A percentile compares a stretch with the other conserved stretches of the same genome.
These are phyloP conservation scores for Tuber indicum DNA, from an alignment of 495 filamentous ascomycete species.

Conservation along the genomic window DNA sequence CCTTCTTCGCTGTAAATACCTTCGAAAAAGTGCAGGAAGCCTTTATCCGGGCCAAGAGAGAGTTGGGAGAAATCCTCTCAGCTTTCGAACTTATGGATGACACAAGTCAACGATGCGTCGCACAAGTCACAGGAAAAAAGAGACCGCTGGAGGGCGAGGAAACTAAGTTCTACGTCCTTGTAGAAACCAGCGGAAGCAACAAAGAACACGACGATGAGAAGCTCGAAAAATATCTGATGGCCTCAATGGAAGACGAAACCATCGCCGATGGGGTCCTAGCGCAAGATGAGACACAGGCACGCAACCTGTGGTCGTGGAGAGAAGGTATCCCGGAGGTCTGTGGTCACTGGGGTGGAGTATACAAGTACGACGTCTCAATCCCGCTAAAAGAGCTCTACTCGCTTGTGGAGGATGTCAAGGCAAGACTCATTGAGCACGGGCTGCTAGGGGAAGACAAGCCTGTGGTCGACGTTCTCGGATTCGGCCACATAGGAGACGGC, in stretches of 20 bases:
- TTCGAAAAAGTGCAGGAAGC: conserved; percentile 79
- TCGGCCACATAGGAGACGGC: conserved; percentile 94
- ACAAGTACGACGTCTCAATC: conserved; percentile 98
- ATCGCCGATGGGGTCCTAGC: conserved; percentile 84
- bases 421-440: conserved; percentile 62
- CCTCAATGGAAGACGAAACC: conserved; percentile 76
- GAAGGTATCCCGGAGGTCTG: conserved; percentile 85
- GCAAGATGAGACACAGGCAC: conserved; percentile 82
- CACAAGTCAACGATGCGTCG: conserved; percentile 66
- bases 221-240: conserved; percentile 76
- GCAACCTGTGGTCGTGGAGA: conserved; percentile 80
- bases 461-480: conserved; percentile 84
- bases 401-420: conserved; percentile 75
- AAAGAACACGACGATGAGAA: conserved; percentile 85
- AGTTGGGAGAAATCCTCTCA: conserved; percentile 88
- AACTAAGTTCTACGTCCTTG: conserved; percentile 88
- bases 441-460: conserved; percentile 57
- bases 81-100: conserved; percentile 97
- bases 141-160: conserved; percentile 65
- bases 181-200: conserved; percentile 94
- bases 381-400: conserved; percentile 79
- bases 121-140: conserved; percentile 65
- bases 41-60: conserved; percentile 77
- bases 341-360: conserved; percentile 88
- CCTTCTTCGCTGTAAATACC: conserved; percentile 76